phyloP scores from a whole-genome alignment of 768 basidiomycete species.

The Macrolepiota dolichaula region DNA sequence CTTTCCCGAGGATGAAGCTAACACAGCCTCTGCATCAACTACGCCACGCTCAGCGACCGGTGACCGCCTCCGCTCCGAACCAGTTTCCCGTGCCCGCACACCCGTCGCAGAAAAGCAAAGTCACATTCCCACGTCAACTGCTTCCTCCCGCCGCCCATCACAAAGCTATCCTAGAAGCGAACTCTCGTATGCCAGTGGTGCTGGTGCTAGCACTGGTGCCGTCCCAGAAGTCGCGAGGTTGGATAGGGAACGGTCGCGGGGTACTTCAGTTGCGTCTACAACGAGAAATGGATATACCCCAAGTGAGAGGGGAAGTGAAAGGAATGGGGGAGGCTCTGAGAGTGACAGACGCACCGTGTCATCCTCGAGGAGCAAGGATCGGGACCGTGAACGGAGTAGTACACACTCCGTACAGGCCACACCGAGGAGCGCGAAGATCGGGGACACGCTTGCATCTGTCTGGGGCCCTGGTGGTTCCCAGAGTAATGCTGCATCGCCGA shows the following conservation, averaged over 20 bases:
- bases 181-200: constrained; percentile 8
- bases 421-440: constrained; percentile 14
- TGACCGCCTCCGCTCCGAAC: constrained; percentile 35
- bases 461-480: constrained; percentile 7
- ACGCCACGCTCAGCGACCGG: constrained; percentile 12
- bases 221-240: constrained; percentile 15
- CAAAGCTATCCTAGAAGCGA: constrained; percentile 20
- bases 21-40: constrained; percentile 13
- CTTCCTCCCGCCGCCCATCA: constrained; percentile 23
- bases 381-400: constrained; percentile 15
- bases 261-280: constrained; percentile 7
- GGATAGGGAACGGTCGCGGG: constrained; percentile 5
- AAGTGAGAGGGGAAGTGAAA: neutral
- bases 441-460: constrained; percentile 3
- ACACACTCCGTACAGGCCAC: constrained; percentile 23
- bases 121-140: constrained; percentile 21
- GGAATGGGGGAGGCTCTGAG: neutral
- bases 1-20: constrained; percentile 63
- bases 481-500: neutral
- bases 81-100: constrained; percentile 54
- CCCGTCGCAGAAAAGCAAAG: constrained; percentile 24
- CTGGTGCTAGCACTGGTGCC: constrained; percentile 16
- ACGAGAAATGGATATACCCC: constrained; percentile 12
- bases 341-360: constrained; percentile 3
- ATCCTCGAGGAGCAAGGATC: constrained; percentile 7